These are phyloP conservation scores for Kappamyces sp. DNA, from an alignment of 192 early-diverging fungal genomes.

Conservation along the genomic window DNA sequence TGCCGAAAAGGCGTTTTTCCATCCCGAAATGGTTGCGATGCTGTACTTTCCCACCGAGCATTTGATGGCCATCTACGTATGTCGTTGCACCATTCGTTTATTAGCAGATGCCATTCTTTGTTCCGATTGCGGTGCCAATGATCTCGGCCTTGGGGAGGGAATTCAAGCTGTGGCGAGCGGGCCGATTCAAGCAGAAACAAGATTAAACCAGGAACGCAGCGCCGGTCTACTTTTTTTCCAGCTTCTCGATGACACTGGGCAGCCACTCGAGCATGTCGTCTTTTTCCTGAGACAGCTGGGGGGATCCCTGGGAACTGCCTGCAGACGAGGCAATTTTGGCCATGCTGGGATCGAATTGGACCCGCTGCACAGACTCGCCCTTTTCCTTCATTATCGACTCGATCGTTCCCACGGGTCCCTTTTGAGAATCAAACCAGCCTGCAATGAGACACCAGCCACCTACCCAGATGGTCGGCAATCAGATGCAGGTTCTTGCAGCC, in stretches of 20 bases:
- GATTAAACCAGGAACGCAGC: neutral
- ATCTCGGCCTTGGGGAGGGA: conserved; percentile 2
- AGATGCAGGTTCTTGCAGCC: conserved; percentile 85
- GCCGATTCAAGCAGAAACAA: neutral
- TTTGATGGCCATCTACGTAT: conserved; percentile 93
- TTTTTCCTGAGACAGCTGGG: conserved; percentile 18
- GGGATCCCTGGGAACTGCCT: neutral
- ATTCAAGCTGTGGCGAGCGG: no score
- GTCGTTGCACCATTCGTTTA: neutral
- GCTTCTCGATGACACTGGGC: conserved; percentile 39
- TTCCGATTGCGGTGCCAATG: conserved; percentile 14
- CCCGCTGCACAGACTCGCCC: conserved; percentile 62
- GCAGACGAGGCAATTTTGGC: conserved; percentile 22
- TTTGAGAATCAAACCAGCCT: conserved; percentile 62
- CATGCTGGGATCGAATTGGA: conserved; percentile 25
- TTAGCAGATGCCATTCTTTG: conserved; percentile 10
- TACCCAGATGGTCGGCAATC: conserved; percentile 93
- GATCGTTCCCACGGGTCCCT: conserved; percentile 59
- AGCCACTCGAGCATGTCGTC: conserved; percentile 49
- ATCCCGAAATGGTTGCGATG: conserved; percentile 96
- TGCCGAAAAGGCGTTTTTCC: conserved; percentile 91
- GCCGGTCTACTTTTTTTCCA: conserved; percentile 32
- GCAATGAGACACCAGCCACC: no score
- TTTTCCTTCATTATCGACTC: conserved; percentile 77
- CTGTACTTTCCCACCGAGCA: conserved; percentile 98